Evolutionary conservation across 805 yeast species (phyloP), one percentile per base, ranked within the genome.

Genomic region (Kuraishia piskuri): DNA sequence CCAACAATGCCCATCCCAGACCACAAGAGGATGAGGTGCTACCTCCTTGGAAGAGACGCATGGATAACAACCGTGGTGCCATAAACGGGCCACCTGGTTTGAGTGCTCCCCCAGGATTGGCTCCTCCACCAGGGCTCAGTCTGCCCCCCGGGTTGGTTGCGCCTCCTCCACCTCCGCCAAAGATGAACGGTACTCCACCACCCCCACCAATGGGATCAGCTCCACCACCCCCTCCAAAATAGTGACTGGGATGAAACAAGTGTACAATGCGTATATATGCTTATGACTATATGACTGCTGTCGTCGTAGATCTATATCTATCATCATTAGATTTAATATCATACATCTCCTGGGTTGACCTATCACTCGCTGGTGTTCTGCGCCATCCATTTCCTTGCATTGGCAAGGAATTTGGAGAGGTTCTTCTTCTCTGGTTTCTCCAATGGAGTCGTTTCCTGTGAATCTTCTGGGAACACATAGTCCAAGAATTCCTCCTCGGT

Each of bases 391-490:
- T 73, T 70, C 58, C 69, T 70, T 0, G 84, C 84, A 59, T 77
- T 70, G 23, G 70, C 75, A 51, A 78, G 59, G 47, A 80, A 67
- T 50, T 46, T 40, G 22, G 22, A 20, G 50, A 46, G 36, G 17
- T 47, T 47, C 20, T 24, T 23, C n/a, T 47, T 50, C 23, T 58
- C 58, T 26, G 52, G 50, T 25, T 58, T 53, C 22, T 56, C 53
- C 46, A 51, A 51, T n/a, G 53, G 19, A 47, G 58, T 52, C 12
- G 48, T 22, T 20, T 55, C 63, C 31, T 57, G 57, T 49, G 70
- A 75, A 58, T 83, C 88, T 48, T 84, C 88, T 1, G 91, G 88
- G 60, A 86, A 89, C 3, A 78, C 68, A 64, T 82, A 86, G 53
- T 82, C 90, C 51, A 73, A 61, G 57, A 73, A 74, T 59, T 83